Conservation (phyloP, 257 asterid genomes). For the Petunia secreta region DNA sequence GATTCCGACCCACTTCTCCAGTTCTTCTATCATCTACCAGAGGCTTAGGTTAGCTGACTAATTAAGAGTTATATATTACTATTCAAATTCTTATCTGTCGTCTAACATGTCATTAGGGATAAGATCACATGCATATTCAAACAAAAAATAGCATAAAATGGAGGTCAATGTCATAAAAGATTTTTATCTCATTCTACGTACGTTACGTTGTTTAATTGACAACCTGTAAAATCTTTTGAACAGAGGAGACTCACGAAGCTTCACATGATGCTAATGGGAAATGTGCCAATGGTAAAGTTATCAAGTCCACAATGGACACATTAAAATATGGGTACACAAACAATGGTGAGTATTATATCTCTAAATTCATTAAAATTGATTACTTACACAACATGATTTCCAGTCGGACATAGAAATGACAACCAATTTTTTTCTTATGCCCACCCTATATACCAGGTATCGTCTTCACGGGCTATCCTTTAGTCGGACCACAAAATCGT, state of each 20-base stretch:
- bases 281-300: constrained; percentile 24
- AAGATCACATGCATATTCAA: neutral
- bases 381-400: neutral
- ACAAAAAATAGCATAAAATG: neutral
- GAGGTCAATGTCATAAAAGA: neutral
- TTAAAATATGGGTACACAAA: constrained; percentile 25
- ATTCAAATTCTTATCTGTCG: neutral
- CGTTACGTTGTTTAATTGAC: neutral
- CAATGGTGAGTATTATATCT: neutral
- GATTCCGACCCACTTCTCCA: constrained; percentile 32
- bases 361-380: neutral
- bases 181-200: neutral
- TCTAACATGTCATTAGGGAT: neutral
- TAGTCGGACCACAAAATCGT: constrained; percentile 57
- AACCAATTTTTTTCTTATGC: neutral
- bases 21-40: constrained; percentile 13
- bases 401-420: neutral
- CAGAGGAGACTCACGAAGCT: constrained; percentile 34
- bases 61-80: neutral
- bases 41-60: constrained; percentile 28
- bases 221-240: neutral
- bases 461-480: constrained; percentile 52
- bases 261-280: constrained; percentile 26
- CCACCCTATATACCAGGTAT: constrained; percentile 28
- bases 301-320: neutral